Conservation (phyloP, 2,329 filamentous ascomycete species). For the Calycina marina region DNA sequence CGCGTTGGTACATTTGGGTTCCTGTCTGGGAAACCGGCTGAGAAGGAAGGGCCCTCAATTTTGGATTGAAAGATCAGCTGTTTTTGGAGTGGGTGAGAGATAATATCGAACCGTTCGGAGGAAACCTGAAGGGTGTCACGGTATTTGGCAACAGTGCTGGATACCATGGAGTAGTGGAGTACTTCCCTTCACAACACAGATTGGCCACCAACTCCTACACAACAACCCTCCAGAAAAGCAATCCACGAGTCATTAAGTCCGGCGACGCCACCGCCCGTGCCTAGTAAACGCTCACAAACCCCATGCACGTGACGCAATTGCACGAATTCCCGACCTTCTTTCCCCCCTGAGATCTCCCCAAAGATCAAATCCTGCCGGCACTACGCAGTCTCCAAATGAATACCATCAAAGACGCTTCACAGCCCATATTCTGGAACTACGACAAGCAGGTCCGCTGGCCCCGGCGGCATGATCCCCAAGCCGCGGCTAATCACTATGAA, state of each 20-base stretch:
- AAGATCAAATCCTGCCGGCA: slow-evolving; percentile 33
- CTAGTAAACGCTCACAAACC: slow-evolving; percentile 37
- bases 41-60: slow-evolving; percentile 43
- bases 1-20: slow-evolving; percentile 56
- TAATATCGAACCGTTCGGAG: slow-evolving; percentile 46
- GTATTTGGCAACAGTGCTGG: slow-evolving; percentile 48
- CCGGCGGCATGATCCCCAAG: slow-evolving; percentile 36
- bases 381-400: slow-evolving; percentile 31
- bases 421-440: slow-evolving; percentile 30
- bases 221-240: slow-evolving; percentile 23
- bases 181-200: slow-evolving; percentile 25
- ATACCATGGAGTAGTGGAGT: slow-evolving; percentile 39
- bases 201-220: slow-evolving; percentile 53
- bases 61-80: slow-evolving; percentile 48
- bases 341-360: slow-evolving; percentile 29
- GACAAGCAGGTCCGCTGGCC: slow-evolving; percentile 37
- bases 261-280: slow-evolving; percentile 40
- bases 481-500: slow-evolving; percentile 43
- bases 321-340: slow-evolving; percentile 38
- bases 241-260: slow-evolving; percentile 34
- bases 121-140: slow-evolving; percentile 41
- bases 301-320: slow-evolving; percentile 41
- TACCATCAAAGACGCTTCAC: slow-evolving; percentile 27
- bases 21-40: slow-evolving; percentile 39
- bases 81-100: slow-evolving; percentile 44